Conservation (phyloP, 352 stramenopile species). For the Aphanomyces astaci region DNA sequence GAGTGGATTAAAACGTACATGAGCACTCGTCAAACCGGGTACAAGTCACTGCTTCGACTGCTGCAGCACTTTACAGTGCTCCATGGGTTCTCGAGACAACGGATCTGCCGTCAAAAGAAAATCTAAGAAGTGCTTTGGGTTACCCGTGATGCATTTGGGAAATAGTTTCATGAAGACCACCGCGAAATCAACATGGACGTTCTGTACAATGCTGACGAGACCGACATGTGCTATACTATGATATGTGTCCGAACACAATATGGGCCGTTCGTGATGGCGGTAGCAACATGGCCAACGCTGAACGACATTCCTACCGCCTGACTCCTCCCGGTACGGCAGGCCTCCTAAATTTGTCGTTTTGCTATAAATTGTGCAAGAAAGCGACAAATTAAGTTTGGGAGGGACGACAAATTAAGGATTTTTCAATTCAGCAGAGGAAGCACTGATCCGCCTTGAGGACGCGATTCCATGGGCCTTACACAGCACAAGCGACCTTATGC, state of each 20-base stretch:
- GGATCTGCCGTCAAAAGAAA: not conserved
- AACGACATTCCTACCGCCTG: conserved; percentile 23
- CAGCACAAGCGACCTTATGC: no score
- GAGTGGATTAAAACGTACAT: not conserved
- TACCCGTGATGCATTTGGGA: not conserved
- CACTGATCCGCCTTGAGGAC: no score
- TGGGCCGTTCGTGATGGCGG: conserved; percentile 21
- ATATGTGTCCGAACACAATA: conserved; percentile 8
- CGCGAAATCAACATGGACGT: not conserved
- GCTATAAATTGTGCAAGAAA: no score
- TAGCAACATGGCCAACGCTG: not conserved
- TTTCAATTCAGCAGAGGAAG: no score
- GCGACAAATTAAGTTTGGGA: no score
- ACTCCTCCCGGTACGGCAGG: no score
- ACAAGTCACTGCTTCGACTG: not conserved
- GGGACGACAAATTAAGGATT: no score
- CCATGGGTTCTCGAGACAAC: not conserved
- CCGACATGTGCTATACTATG: conserved; percentile 7
- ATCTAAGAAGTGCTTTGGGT: not conserved
- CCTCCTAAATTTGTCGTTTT: no score
- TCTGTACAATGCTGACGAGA: not conserved
- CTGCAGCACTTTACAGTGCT: not conserved
- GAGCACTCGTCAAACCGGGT: not conserved
- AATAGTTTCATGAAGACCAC: not conserved
- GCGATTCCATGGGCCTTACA: no score